Base-by-base conservation (phyloP, 2,329 filamentous ascomycete species). In the Calonectria pauciramosa region DNA sequence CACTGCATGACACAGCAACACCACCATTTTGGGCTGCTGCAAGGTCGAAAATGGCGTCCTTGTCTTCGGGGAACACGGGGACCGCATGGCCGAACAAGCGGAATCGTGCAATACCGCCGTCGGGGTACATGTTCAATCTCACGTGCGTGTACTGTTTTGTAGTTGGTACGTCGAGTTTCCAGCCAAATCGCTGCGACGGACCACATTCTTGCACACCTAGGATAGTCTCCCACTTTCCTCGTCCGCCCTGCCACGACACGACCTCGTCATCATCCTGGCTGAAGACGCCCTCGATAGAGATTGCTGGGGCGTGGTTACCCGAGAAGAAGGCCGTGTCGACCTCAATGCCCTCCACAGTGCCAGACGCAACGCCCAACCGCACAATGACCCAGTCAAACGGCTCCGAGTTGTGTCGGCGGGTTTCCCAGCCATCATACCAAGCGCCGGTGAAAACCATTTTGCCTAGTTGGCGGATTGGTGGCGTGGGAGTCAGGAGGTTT, bases 101-200 rank as follows among this genome's bases (percentile, higher is more conserved):
- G 86, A 96, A 96, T 67, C 95, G 88, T 49, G 94, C 94, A 80
- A 97, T 96, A 64, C 95, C 95, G 64, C 95, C 95, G 82, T 97
- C 95, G 0, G 95, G 94, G 82, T 95, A 96, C 95, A 96, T 96
- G 83, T 95, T 94, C 70, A 97, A 87, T 41, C 94, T 88, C 51
- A 96, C 93, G 83, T 97, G 94, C 0, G 94, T 96, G 85, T 94
- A 96, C 69, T 92, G 90, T 84, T 94, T 94, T 41, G 86, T 85
- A 0, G 91, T 92, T 26, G 90, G 89, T 23, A 82, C 82, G 20
- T 88, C 86, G 20, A 96, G 87, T 81, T 91, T 89, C 95, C 94
- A 97, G 4, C 88, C 93, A 80, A 95, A 94, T 74, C 94, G 87
- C 84, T 93, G 92, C 67, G 89, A 93, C 1, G 95, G 94, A 0